Evolutionary conservation across 2,329 filamentous ascomycete species (phyloP).

Genomic region (Pyrenophora tritici-repentis): DNA sequence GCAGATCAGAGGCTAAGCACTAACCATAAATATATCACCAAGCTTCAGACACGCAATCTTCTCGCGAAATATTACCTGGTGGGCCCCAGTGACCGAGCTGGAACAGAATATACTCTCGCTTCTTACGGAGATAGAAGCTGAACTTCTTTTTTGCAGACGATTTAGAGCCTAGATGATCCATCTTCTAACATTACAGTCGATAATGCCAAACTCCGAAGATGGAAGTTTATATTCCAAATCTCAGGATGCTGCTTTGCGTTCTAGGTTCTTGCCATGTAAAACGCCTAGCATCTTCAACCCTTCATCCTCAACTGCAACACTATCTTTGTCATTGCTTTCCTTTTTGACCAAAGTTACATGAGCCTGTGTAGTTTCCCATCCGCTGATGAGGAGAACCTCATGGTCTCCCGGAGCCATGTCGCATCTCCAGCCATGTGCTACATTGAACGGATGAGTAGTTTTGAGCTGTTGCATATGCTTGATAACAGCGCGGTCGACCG

Average conservation of each 20-base stretch:
- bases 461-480: conserved; percentile 22
- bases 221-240: not conserved
- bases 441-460: conserved; percentile 19
- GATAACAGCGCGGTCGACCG: conserved; percentile 16
- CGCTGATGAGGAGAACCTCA: conserved; percentile 32
- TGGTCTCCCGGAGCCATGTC: conserved; percentile 27
- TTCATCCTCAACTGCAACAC: conserved; percentile 6
- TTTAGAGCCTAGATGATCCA: no score
- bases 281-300: conserved; percentile 21
- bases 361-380: conserved; percentile 24
- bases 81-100: no score
- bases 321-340: conserved; percentile 5
- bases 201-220: not conserved
- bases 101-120: not conserved
- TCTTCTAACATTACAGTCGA: not conserved
- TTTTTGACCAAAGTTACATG: conserved; percentile 20
- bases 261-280: conserved; percentile 27
- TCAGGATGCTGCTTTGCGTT: conserved; percentile 12
- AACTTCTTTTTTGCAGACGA: no score
- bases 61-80: no score
- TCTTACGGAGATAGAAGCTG: not conserved
- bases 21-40: no score
- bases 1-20: no score
- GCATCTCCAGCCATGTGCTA: conserved; percentile 32
- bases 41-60: no score